Evolutionary conservation across 2,329 filamentous ascomycete genomes (phyloP).

Genomic region (Teratosphaeria gauchensis): DNA sequence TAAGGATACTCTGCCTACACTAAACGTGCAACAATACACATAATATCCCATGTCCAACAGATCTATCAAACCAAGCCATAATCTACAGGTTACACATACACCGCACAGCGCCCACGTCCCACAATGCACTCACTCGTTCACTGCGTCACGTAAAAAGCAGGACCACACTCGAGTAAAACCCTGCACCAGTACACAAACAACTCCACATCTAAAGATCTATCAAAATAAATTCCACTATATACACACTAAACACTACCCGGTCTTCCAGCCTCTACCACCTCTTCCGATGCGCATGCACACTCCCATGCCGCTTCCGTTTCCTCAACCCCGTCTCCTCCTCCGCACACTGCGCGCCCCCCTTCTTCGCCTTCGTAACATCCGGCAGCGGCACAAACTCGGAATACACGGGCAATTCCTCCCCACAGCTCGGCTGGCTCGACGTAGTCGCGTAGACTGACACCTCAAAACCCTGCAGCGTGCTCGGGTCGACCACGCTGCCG

Average conservation of each 20-base stretch:
- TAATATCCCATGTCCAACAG: too few species aligned
- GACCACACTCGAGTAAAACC: too few species aligned
- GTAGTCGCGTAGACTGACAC: constrained; percentile 31
- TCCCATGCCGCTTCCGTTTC: neutral
- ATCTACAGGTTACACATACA: too few species aligned
- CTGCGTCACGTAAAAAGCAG: too few species aligned
- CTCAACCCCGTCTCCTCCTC: neutral
- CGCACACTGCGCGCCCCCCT: constrained; percentile 12
- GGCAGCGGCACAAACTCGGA: constrained; percentile 15
- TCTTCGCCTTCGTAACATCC: constrained; percentile 17
- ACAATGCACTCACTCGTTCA: too few species aligned
- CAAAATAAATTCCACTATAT: neutral
- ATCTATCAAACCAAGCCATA: too few species aligned
- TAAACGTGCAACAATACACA: too few species aligned
- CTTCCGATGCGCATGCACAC: neutral
- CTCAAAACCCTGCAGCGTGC: constrained; percentile 28
- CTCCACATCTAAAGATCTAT: too few species aligned
- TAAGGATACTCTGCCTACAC: too few species aligned
- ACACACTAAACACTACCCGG: neutral
- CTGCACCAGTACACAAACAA: too few species aligned
- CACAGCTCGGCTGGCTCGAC: constrained; percentile 12
- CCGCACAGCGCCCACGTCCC: too few species aligned
- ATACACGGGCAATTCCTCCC: constrained; percentile 13
- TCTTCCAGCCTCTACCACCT: neutral
- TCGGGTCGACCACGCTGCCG: constrained; percentile 23